A percentile compares a stretch with the other conserved stretches of the same genome.
phyloP scores from a whole-genome alignment of 2,329 filamentous ascomycete species.

The Macroventuria anomochaeta region DNA sequence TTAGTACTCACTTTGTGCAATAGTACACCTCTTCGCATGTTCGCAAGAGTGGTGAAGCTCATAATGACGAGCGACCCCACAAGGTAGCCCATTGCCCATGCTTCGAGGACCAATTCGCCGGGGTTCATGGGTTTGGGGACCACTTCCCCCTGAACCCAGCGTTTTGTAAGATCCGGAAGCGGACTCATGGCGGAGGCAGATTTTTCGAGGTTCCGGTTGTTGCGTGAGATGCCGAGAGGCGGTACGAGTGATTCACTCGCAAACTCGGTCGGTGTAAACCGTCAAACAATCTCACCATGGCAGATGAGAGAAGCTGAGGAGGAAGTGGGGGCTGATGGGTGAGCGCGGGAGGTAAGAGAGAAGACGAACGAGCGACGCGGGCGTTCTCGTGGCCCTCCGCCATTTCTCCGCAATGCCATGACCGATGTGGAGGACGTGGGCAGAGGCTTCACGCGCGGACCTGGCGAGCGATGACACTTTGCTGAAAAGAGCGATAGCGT shows the following conservation, averaged over 20 bases:
- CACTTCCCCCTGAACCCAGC: conserved; percentile 23
- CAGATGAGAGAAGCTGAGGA: conserved; percentile 15
- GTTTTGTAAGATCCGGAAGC: conserved; percentile 17
- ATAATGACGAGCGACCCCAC: conserved; percentile 56
- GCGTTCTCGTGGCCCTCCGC: conserved; percentile 29
- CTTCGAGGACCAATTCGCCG: conserved; percentile 47
- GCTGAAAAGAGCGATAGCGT: conserved; percentile 23
- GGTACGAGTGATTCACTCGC: conserved; percentile 31
- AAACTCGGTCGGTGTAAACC: conserved; percentile 17
- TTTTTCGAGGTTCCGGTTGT: conserved; percentile 21
- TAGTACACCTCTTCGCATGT: conserved; percentile 56
- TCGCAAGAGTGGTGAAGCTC: conserved; percentile 56
- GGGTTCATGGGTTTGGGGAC: conserved; percentile 42
- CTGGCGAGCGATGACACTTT: conserved; percentile 24
- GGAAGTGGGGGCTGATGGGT: not conserved
- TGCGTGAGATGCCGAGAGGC: conserved; percentile 23
- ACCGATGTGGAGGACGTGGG: conserved; percentile 30
- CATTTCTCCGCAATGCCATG: conserved; percentile 42
- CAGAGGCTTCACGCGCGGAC: conserved; percentile 28
- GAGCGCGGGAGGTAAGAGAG: conserved; percentile 10
- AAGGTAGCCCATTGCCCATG: conserved; percentile 51
- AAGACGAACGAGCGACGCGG: conserved; percentile 20
- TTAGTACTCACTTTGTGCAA: conserved; percentile 52
- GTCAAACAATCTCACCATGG: conserved; percentile 30
- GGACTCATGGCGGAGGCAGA: conserved; percentile 29